Evolutionary conservation across 2,329 filamentous ascomycete species (phyloP).

Genomic region (Alternaria sp.): DNA sequence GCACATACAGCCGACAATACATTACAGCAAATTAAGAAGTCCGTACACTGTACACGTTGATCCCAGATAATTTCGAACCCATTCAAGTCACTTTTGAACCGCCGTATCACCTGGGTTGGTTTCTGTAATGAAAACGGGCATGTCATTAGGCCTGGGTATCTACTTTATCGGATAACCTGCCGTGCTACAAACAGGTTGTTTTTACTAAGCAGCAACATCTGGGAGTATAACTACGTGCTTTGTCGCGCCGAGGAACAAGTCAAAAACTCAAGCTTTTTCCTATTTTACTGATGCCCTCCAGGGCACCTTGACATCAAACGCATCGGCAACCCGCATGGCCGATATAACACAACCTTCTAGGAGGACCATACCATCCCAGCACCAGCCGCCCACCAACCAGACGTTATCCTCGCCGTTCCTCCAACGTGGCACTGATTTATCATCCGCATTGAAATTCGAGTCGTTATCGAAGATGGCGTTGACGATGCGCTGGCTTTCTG

Average conservation of each 20-base stretch:
- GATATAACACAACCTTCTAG: conserved; percentile 69
- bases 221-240: neutral
- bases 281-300: conserved; percentile 26
- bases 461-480: conserved; percentile 55
- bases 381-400: conserved; percentile 68
- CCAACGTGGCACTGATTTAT: conserved; percentile 52
- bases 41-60: neutral
- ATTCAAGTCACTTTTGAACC: neutral
- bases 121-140: neutral
- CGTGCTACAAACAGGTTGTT: neutral
- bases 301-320: conserved; percentile 59
- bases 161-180: neutral
- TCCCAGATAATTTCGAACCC: neutral
- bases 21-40: neutral
- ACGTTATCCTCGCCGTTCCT: conserved; percentile 63
- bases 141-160: conserved; percentile 3
- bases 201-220: neutral
- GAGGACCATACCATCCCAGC: conserved; percentile 71
- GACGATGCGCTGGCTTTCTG: conserved; percentile 59
- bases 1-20: neutral
- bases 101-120: neutral
- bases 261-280: neutral
- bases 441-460: conserved; percentile 15
- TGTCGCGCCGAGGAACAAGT: neutral
- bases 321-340: conserved; percentile 64